Evolutionary conservation across 2,329 filamentous ascomycete genomes (phyloP).

Genomic region (Emergomyces africanus): DNA sequence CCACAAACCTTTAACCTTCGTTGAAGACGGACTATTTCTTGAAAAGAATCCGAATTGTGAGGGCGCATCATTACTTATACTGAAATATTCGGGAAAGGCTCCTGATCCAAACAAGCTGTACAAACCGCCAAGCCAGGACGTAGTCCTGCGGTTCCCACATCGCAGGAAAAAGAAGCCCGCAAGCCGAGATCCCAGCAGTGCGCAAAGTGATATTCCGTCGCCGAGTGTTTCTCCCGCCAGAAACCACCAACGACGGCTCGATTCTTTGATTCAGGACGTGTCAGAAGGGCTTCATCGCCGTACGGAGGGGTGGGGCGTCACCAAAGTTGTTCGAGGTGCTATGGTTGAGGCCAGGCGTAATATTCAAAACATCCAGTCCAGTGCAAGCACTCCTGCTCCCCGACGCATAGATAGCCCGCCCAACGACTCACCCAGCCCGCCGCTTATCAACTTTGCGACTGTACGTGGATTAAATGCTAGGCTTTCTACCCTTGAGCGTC

Average conservation of each 20-base stretch:
- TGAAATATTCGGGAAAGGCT: constrained; percentile 35
- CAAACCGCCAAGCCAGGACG: background rate
- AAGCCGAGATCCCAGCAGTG: constrained; percentile 4
- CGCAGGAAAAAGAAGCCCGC: constrained; percentile 4
- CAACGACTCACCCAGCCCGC: constrained; percentile 9
- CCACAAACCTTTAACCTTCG: constrained; percentile 62
- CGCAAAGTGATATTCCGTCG: constrained; percentile 16
- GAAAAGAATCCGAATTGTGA: constrained; percentile 32
- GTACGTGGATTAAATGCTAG: constrained; percentile 19
- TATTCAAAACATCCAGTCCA: constrained; percentile 34
- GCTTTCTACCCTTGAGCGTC: constrained; percentile 24
- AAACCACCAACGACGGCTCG: constrained; percentile 30
- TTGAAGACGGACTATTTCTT: constrained; percentile 62
- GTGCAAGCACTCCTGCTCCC: constrained; percentile 18
- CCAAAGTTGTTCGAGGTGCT: constrained; percentile 36
- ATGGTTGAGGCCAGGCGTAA: constrained; percentile 35
- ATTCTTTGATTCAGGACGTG: constrained; percentile 36
- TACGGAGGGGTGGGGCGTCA: constrained; percentile 37
- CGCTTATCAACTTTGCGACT: constrained; percentile 7
- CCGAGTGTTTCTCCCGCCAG: constrained; percentile 26
- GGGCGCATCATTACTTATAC: constrained; percentile 31
- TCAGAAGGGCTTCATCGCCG: constrained; percentile 36
- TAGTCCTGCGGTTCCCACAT: background rate
- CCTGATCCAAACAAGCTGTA: constrained; percentile 21
- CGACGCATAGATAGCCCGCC: constrained; percentile 11